These are phyloP conservation scores for Starmerella sirachaensis DNA, from an alignment of 805 yeast genomes.

Conservation along the genomic window DNA sequence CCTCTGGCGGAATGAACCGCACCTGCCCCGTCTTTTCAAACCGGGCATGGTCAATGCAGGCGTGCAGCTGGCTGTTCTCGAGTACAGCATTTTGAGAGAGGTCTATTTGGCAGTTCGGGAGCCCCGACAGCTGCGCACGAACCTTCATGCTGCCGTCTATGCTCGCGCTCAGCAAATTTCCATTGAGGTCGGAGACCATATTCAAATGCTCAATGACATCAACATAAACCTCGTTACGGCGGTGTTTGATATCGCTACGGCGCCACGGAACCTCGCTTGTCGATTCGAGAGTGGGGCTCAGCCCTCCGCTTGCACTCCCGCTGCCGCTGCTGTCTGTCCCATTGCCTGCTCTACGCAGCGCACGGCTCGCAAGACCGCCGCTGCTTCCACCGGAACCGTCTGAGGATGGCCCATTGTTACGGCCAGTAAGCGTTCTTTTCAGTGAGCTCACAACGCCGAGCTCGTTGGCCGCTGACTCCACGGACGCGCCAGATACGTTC, in stretches of 20 bases:
- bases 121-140: conserved; percentile 64
- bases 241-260: conserved; percentile 53
- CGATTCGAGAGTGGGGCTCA: conserved; percentile 4
- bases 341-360: neutral
- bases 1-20: conserved; percentile 77
- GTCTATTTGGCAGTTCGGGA: conserved; percentile 75
- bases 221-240: conserved; percentile 67
- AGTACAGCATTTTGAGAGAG: conserved; percentile 45
- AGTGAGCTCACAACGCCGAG: conserved; percentile 21
- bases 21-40: conserved; percentile 56
- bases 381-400: neutral
- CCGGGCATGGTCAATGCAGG: conserved; percentile 63
- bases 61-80: conserved; percentile 76
- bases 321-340: neutral
- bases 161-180: conserved; percentile 49
- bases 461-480: neutral
- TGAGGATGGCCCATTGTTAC: no score
- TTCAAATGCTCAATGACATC: conserved; percentile 67
- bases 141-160: conserved; percentile 66
- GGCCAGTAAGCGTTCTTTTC: conserved; percentile 13
- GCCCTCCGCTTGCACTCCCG: neutral
- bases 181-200: conserved; percentile 50
- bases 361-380: neutral
- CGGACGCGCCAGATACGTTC: conserved; percentile 15
- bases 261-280: conserved; percentile 48